Evolutionary conservation across 2,329 filamentous ascomycete genomes (phyloP).

Genomic region (Pezicula carpinea): DNA sequence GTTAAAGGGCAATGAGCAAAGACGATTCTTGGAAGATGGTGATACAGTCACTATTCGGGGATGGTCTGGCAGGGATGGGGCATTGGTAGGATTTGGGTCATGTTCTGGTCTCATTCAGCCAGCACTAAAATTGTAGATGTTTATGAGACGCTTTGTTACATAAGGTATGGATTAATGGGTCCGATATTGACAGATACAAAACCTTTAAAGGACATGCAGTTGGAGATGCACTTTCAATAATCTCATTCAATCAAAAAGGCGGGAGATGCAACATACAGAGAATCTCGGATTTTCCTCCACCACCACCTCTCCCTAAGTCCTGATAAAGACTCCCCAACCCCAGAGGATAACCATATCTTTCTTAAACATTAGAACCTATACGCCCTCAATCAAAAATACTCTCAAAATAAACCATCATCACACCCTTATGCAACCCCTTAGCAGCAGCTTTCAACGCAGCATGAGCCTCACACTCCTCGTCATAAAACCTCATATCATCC

Average conservation of each 20-base stretch:
- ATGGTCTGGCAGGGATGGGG: slow-evolving; percentile 44
- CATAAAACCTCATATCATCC: slow-evolving; percentile 58
- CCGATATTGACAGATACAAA: no score
- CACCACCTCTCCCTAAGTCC: no score
- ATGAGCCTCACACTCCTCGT: slow-evolving; percentile 51
- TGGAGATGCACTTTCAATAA: no score
- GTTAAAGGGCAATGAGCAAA: slow-evolving; percentile 57
- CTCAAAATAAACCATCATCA: slow-evolving; percentile 27
- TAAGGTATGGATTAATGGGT: no score
- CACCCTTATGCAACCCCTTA: slow-evolving; percentile 14
- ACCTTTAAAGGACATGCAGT: no score
- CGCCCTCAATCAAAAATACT: background rate
- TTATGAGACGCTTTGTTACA: no score
- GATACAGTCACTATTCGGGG: slow-evolving; percentile 56
- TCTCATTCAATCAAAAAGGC: no score
- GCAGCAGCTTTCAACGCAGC: slow-evolving; percentile 35
- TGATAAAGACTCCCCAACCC: no score
- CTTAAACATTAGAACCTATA: no score
- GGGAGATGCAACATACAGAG: no score
- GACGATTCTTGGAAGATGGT: slow-evolving; percentile 60
- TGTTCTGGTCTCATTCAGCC: slow-evolving; percentile 52
- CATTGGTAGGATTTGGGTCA: slow-evolving; percentile 60
- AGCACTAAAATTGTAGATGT: slow-evolving; percentile 19
- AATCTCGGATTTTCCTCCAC: no score
- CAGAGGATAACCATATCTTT: no score